Evolutionary conservation across 306 rosid genomes (phyloP), one percentile per base, ranked within the genome.

Genomic region (Fagus crenata): DNA sequence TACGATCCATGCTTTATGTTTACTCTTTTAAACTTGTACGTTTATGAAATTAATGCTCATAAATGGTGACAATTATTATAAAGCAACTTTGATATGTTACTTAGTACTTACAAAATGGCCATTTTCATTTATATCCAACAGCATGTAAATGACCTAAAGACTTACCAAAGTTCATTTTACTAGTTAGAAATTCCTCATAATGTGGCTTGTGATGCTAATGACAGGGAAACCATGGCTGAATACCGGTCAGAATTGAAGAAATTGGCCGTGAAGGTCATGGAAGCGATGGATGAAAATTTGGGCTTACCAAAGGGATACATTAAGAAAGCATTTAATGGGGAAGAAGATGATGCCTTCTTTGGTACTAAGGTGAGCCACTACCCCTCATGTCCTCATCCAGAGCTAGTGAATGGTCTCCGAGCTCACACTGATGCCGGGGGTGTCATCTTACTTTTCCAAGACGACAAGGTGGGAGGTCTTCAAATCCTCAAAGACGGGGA

Each of bases 341-440:
- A 90, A 71, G 94, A 82, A 78, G 74, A 90, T 37, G 82, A 75
- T 43, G 93, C 93, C 58, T 94, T 89, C 82, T 92, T 92, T 49
- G 99, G 99, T n/a, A 95, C 99, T 67, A 92, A 95, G 86, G 97
- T 95, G 72, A 95, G 99, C 83, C 97, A 95, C 87, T 95, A 95
- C 90, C 99, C 99, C 3, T 91, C 99, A 0, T 92, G 97, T 74
- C 97, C 97, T 13, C 35, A 85, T 18, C 97, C 97, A 6, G 97
- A 89, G 87, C 81, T 87, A 4, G 96, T 89, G 68, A 88, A 91
- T 4, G 99, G 99, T 12, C 92, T 95, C 31, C 86, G 97, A 71
- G 97, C 97, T 15, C 99, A 95, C 89, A 95, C 99, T 0, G 99
- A 95, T 58, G 99, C 97, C 0, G 99, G 99, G 15, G 97, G 99